phyloP scores from a whole-genome alignment of 2,329 filamentous ascomycete species.

The Fusarium dimerum region DNA sequence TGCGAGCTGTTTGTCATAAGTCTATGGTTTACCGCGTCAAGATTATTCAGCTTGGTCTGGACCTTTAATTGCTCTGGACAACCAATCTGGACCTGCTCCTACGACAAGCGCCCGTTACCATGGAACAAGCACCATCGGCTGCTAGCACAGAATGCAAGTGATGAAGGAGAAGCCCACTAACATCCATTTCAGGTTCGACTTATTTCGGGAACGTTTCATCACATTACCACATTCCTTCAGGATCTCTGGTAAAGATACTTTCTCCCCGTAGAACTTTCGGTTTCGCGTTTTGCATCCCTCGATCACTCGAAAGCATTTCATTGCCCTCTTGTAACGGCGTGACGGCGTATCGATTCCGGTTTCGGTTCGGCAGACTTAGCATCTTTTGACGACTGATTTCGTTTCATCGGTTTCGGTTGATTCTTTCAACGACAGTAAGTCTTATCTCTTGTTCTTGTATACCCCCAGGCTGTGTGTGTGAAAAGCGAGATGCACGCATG shows the following conservation, averaged over 20 bases:
- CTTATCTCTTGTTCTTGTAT: not conserved
- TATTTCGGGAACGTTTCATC: conserved; percentile 42
- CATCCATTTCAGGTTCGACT: conserved; percentile 38
- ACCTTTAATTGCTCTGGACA: not conserved
- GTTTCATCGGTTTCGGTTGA: conserved; percentile 26
- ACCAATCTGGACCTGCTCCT: not conserved
- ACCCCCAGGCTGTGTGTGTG: too few species aligned
- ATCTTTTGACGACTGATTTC: conserved; percentile 30
- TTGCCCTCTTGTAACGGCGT: conserved; percentile 38
- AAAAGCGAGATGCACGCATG: too few species aligned
- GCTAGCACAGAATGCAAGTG: too few species aligned
- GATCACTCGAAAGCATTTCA: conserved; percentile 32
- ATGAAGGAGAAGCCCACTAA: conserved; percentile 21
- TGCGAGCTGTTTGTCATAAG: too few species aligned
- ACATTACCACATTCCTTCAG: conserved; percentile 43
- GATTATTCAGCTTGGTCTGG: not conserved
- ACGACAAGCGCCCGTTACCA: too few species aligned
- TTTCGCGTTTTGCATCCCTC: conserved; percentile 29
- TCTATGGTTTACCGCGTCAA: too few species aligned
- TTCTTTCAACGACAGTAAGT: conserved; percentile 26
- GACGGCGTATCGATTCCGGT: conserved; percentile 40
- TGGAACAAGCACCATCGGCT: too few species aligned
- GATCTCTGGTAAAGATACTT: conserved; percentile 39
- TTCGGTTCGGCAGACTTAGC: conserved; percentile 29
- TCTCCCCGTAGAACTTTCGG: conserved; percentile 27